phyloP scores from a whole-genome alignment of 1,139 yeast species.

The Saccharomycopsis crataegensis region DNA sequence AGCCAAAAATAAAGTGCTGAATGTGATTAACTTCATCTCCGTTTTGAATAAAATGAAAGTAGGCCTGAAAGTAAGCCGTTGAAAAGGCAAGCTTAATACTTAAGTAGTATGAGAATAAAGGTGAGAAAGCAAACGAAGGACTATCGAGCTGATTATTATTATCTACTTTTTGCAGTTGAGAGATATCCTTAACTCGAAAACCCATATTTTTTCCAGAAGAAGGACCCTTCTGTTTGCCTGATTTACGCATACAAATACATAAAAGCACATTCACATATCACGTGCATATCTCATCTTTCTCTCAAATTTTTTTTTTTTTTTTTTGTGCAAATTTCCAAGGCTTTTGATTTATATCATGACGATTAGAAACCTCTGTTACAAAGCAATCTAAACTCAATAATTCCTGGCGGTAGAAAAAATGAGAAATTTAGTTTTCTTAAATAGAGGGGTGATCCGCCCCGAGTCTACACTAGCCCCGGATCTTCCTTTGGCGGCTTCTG shows the following conservation, averaged over 20 bases:
- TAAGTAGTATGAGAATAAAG: too few species aligned
- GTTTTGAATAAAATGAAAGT: neutral
- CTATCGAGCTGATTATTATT: too few species aligned
- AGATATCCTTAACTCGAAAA: too few species aligned
- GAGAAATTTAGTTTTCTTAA: slow-evolving; percentile 54
- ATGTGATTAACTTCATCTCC: neutral
- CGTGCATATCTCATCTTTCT: neutral
- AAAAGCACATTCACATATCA: too few species aligned
- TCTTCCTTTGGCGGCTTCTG: slow-evolving; percentile 46
- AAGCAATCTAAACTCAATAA: neutral
- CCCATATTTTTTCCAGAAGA: too few species aligned
- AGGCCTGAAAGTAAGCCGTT: neutral
- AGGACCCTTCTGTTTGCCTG: too few species aligned
- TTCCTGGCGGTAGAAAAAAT: slow-evolving; percentile 26
- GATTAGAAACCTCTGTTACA: neutral
- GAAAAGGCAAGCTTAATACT: neutral
- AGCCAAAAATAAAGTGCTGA: neutral
- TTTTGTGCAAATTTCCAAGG: neutral
- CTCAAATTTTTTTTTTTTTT: neutral
- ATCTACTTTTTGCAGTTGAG: too few species aligned
- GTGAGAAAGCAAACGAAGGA: too few species aligned
- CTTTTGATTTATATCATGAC: neutral
- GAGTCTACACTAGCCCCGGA: slow-evolving; percentile 49
- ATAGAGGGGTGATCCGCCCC: slow-evolving; percentile 47
- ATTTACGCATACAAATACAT: too few species aligned